Base-by-base conservation (phyloP, 2,329 filamentous ascomycete species). In the Aspergillus felis region DNA sequence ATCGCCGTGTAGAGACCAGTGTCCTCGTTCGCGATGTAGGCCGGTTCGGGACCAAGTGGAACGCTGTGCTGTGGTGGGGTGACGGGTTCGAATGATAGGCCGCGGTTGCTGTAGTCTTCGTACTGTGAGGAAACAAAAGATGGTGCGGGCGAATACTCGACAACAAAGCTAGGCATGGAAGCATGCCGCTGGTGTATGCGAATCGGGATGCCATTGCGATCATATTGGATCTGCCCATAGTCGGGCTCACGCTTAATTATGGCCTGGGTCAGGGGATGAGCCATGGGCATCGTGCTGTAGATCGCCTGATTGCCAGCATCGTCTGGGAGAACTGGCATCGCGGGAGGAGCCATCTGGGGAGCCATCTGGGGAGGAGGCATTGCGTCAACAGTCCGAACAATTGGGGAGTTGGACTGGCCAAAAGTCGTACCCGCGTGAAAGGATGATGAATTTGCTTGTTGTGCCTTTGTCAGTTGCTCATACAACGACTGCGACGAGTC, bases 111-210 rank as follows among this genome's bases (percentile, higher is more conserved):
- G 81, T 97, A 99, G 74, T 97, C 93, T 72, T 97, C 94, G 69
- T 93, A 96, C 69, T 97, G 92, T 1, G 94, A 97, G n/a, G 94
- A 97, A 53, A 96, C 92, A 70, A 97, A 97, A 1, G 94, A 97
- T 2, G 94, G 94, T 0, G 94, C 94, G 54, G 94, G 94, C 17
- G 94, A 99, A 80, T 97, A 99, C 77, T 99, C 94, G 74, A 97
- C 88, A 74, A 47, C 44, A 24, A 96, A 99, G 22, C 92, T 90
- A 51, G 94, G 94, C 92, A 99, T 97, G n/a, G 94, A 99, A 60
- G 92, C 90, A 77, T 97, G 93, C 57, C 94, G 89, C 74, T 96
- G 91, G 77, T 96, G 92, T 53, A 88, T 82, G 70, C 92, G 90
- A 44, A 97, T 84, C 1, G 92, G 90, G 56, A 96, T 87, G 66